Evolutionary conservation across 352 stramenopile genomes (phyloP), one percentile per base, ranked within the genome.

Genomic region (Pythium guiyangense): DNA sequence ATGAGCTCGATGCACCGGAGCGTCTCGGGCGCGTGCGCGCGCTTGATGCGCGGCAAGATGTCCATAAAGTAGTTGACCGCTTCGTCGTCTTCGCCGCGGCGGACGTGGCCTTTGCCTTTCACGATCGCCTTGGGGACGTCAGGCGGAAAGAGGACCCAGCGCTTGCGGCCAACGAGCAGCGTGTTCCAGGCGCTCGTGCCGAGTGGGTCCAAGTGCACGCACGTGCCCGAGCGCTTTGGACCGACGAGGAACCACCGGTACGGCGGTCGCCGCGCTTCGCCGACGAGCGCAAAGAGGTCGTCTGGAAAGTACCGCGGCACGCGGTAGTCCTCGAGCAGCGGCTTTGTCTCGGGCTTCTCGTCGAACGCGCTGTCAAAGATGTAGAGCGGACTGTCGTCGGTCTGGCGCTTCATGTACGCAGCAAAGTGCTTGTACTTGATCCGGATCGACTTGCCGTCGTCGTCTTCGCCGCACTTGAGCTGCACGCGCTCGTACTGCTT

Each of bases 321-420:
- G 0, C 66, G 72, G 66, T 94, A 96, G 62, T 94, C 87, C 3
- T 69, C 60, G 2, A 92, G 64, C 42, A 92, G 65, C 37, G 74
- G 71, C 53, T 92, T 91, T 26, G 82, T 92, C 49, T 89, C 81
- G 40, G 75, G 62, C 62, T 94, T 65, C 72, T 89, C 62, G 73
- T 93, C 88, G 64, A 98, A 98, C 3, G 81, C 89, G 66, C 92
- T 95, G 86, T 99, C 96, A 62, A 99, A 99, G n/a, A 99, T 84
- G 72, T 99, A 99, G 27, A 99, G 63, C 35, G 96, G 96, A 40
- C 85, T 89, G 59, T 97, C 86, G 62, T 97, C 90, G 17, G 71
- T 90, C 57, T 93, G 84, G 6, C 66, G 68, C 44, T 79, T 79
- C 46, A 90, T 53, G 62, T 93, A 91, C 64, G 73, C 76, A 49